phyloP scores from a whole-genome alignment of 75 land plant genomes.

The Pinus albicaulis region DNA sequence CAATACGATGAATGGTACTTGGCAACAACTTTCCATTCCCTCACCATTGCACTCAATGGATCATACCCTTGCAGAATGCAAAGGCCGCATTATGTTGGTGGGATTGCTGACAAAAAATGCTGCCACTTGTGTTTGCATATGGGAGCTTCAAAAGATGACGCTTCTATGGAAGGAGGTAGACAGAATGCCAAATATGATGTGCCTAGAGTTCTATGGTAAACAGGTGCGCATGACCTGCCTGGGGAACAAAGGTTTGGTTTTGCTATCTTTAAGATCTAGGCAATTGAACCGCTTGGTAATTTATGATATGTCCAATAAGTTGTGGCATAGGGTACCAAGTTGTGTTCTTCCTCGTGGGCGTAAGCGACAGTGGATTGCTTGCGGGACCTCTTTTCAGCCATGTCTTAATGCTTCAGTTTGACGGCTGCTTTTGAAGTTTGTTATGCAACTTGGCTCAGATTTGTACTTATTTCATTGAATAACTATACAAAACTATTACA shows the following conservation, averaged over 20 bases:
- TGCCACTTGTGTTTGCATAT: slow-evolving; percentile 70
- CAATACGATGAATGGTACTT: slow-evolving; percentile 36
- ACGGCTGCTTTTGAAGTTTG: slow-evolving; percentile 8
- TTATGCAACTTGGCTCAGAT: not conserved
- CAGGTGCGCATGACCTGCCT: slow-evolving; percentile 72
- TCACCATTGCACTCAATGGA: slow-evolving; percentile 49
- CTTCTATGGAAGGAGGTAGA: slow-evolving; percentile 91
- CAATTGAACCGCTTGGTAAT: slow-evolving; percentile 51
- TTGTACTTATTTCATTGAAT: not conserved
- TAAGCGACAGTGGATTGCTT: slow-evolving; percentile 59
- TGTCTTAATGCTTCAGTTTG: slow-evolving; percentile 44
- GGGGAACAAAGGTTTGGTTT: slow-evolving; percentile 63
- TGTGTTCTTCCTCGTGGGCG: slow-evolving; percentile 42
- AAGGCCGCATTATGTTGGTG: slow-evolving; percentile 57
- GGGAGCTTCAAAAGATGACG: slow-evolving; percentile 84
- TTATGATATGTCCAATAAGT: slow-evolving; percentile 39
- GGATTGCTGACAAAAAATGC: slow-evolving; percentile 70
- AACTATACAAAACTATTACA: not conserved
- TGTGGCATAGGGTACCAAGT: slow-evolving; percentile 63
- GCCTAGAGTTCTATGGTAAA: slow-evolving; percentile 83
- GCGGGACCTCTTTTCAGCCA: slow-evolving; percentile 69
- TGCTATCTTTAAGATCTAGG: slow-evolving; percentile 67
- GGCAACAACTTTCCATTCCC: slow-evolving; percentile 60
- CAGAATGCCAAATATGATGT: slow-evolving; percentile 88
- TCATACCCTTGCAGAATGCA: slow-evolving; percentile 58